Evolutionary conservation across 2,329 filamentous ascomycete species (phyloP), one percentile per base, ranked within the genome.

Genomic region (Akanthomyces dipterigenus): DNA sequence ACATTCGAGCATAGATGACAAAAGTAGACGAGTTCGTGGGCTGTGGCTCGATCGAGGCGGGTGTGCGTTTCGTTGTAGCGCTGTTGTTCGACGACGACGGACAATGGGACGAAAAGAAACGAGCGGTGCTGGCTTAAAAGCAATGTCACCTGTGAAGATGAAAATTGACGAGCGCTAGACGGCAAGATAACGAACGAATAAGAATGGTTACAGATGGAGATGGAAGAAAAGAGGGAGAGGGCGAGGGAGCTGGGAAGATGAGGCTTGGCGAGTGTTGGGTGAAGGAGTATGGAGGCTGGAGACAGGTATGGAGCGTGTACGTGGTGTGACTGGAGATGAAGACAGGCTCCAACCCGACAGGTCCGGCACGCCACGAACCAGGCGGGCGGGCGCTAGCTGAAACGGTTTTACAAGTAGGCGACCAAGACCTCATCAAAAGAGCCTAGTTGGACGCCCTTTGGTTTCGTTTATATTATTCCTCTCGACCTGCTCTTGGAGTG

Each of bases 1-100:
- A 67, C 67, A 69, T 69, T 26, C 62, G 57, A 42, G 55, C 56
- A 54, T 38, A 31, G 38, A 22, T 43, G n/a, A 31, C 3, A 4
- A n/a, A 24, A 7, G n/a, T 9, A 22, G 14, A 26, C 6, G 26
- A 18, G 36, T 11, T 46, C 20, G 55, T 14, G 42, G 26, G 16
- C 24, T 18, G 26, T 22, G n/a, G 5, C 28, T 20, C 11, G 16
- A 20, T 45, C 34, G 22, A 5, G 14, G 22, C 16, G 38, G 24
- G 53, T 43, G 40, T 45, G 2, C 48, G 31, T 34, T 11, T 34
- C 31, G 31, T 34, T 34, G 6, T 34, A 22, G 18, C n/a, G 22
- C 14, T 42, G 16, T 24, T n/a, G 26, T 24, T 45, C 26, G 45
- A 2, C 8, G 20, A 14, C 43, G 8, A 46, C 3, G 4, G 22